Evolutionary conservation across 306 rosid genomes (phyloP).

Genomic region (Cicer judaicum): DNA sequence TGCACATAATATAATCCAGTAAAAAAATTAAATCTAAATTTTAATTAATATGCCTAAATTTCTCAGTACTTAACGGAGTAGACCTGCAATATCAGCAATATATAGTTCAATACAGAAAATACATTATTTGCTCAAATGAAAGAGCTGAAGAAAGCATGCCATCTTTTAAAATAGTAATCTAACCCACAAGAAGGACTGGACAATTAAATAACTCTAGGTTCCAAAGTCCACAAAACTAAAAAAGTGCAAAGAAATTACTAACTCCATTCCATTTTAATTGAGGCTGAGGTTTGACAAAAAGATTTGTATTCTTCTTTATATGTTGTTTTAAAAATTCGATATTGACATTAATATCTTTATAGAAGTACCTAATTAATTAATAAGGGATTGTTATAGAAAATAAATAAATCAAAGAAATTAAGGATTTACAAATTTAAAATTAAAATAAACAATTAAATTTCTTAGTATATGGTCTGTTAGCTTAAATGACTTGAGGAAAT

Average conservation of each 20-base stretch:
- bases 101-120: conserved; percentile 29
- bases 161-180: conserved; percentile 8
- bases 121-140: background rate
- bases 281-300: background rate
- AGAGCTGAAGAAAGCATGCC: background rate
- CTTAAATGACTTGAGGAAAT: background rate
- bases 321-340: background rate
- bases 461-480: background rate
- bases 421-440: background rate
- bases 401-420: background rate
- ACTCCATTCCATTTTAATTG: background rate
- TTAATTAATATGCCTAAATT: background rate
- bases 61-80: conserved; percentile 2
- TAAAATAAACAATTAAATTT: background rate
- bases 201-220: background rate
- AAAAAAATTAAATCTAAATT: background rate
- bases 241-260: background rate
- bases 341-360: conserved; percentile 5
- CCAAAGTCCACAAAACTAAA: no score
- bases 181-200: background rate
- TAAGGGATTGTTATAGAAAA: background rate
- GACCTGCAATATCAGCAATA: background rate
- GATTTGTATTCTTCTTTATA: background rate
- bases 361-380: background rate
- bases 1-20: conserved; percentile 1